These are phyloP conservation scores for Raphanus sativus DNA, from an alignment of 345 rosid genomes.

Conservation along the genomic window DNA sequence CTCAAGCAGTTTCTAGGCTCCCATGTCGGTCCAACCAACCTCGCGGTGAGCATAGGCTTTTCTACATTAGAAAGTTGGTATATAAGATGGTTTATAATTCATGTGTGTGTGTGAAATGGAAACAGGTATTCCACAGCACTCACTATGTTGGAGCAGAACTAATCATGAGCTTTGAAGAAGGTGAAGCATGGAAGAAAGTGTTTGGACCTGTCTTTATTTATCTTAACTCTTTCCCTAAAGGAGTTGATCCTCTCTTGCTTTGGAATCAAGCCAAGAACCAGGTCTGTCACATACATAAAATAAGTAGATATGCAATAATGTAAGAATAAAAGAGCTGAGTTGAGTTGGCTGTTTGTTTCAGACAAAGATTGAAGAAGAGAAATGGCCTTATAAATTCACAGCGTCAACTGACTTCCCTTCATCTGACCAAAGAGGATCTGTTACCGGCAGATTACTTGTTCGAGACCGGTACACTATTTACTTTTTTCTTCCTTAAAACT, in stretches of 20 bases:
- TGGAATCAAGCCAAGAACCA: slow-evolving; percentile 86
- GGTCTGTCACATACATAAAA: slow-evolving; percentile 42
- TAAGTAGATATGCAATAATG: background rate
- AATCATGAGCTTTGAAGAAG: slow-evolving; percentile 47
- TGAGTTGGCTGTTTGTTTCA: slow-evolving; percentile 30
- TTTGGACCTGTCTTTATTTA: slow-evolving; percentile 84
- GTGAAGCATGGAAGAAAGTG: slow-evolving; percentile 90
- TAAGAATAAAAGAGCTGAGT: background rate
- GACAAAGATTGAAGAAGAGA: slow-evolving; percentile 57
- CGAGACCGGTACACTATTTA: slow-evolving; percentile 59
- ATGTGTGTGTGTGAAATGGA: slow-evolving; percentile 4
- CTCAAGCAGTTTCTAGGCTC: slow-evolving; percentile 77
- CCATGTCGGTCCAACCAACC: slow-evolving; percentile 82
- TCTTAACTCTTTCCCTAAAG: slow-evolving; percentile 55
- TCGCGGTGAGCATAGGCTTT: slow-evolving; percentile 54
- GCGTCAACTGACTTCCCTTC: slow-evolving; percentile 64
- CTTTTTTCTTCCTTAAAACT: background rate
- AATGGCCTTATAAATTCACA: slow-evolving; percentile 86
- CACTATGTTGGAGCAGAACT: slow-evolving; percentile 83
- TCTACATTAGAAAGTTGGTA: background rate
- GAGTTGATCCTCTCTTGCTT: slow-evolving; percentile 53
- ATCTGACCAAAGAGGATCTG: slow-evolving; percentile 57
- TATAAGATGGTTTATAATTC: background rate
- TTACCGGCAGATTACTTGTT: slow-evolving; percentile 67
- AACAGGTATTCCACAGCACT: slow-evolving; percentile 78